These are phyloP conservation scores for Curvularia lunata DNA, from an alignment of 2,329 filamentous ascomycete genomes.

Conservation along the genomic window DNA sequence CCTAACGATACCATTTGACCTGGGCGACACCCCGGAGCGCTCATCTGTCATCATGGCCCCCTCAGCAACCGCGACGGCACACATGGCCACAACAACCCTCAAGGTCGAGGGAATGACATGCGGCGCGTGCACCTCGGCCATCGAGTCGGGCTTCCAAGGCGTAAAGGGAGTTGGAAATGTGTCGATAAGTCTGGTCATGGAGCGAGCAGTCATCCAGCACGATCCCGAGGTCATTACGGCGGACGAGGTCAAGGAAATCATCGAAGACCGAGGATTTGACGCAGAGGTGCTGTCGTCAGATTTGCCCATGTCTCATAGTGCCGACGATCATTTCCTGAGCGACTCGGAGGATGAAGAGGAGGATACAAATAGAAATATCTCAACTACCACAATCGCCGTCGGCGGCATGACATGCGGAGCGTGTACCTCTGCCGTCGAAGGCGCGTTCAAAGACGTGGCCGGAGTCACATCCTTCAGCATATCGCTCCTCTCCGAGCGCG, in stretches of 20 bases:
- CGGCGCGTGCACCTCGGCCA: constrained; percentile 92
- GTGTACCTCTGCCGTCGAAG: constrained; percentile 84
- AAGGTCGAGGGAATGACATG: constrained; percentile 88
- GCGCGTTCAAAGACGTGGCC: constrained; percentile 75
- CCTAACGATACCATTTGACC: constrained; percentile 4
- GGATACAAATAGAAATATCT: constrained; percentile 47
- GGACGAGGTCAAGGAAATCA: constrained; percentile 79
- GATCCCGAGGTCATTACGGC: constrained; percentile 76
- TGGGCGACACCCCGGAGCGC: constrained; percentile 8
- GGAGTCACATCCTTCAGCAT: constrained; percentile 81
- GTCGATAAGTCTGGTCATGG: constrained; percentile 92
- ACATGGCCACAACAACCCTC: constrained; percentile 86
- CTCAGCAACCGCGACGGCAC: constrained; percentile 50
- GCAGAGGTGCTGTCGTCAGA: constrained; percentile 87
- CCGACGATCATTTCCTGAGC: constrained; percentile 45
- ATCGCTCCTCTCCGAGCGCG: constrained; percentile 81
- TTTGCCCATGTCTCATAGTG: constrained; percentile 61
- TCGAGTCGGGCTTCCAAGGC: constrained; percentile 87
- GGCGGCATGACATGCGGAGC: constrained; percentile 92
- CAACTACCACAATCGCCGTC: constrained; percentile 75
- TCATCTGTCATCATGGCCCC: constrained; percentile 35
- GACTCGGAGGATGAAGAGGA: constrained; percentile 47
- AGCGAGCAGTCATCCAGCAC: constrained; percentile 92
- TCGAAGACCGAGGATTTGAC: constrained; percentile 92
- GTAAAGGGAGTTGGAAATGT: constrained; percentile 83